Evolutionary conservation across 306 rosid genomes (phyloP).

Genomic region (Canavalia ensiformis): DNA sequence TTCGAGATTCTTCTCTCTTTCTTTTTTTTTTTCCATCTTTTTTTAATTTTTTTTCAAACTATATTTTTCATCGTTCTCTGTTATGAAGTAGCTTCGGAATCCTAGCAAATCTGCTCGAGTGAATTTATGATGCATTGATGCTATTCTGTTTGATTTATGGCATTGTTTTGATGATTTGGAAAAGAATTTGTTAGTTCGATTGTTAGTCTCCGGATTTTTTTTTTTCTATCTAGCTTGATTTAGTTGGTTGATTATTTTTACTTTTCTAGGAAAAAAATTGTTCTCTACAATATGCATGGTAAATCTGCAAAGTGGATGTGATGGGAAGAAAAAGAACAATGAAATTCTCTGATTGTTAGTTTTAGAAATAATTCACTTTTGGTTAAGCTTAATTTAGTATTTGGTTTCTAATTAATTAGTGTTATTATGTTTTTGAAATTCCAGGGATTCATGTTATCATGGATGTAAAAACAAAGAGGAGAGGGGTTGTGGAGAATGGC

Average conservation of each 20-base stretch:
- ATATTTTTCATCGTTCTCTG: neutral
- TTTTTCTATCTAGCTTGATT: neutral
- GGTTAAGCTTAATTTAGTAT: conserved; percentile 3
- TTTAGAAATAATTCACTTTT: conserved; percentile 5
- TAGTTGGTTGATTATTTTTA: neutral
- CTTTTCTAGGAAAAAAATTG: neutral
- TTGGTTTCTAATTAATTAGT: conserved; percentile 9
- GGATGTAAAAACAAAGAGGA: conserved; percentile 78
- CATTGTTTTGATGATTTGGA: neutral
- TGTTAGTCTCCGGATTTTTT: neutral
- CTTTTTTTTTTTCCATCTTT: too few species aligned
- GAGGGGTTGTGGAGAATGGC: conserved; percentile 66
- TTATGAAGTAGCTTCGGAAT: neutral
- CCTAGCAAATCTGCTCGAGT: neutral
- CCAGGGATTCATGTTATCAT: conserved; percentile 50
- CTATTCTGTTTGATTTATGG: neutral
- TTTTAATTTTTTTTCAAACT: neutral
- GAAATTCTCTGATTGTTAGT: neutral
- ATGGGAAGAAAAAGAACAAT: neutral
- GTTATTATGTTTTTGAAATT: conserved; percentile 24
- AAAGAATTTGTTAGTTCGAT: neutral
- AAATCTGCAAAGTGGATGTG: neutral
- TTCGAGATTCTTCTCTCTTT: neutral
- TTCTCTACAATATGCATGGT: neutral
- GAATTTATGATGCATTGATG: neutral